Base-by-base conservation (phyloP, 2,329 filamentous ascomycete genomes). In the Diaporthe helianthi region DNA sequence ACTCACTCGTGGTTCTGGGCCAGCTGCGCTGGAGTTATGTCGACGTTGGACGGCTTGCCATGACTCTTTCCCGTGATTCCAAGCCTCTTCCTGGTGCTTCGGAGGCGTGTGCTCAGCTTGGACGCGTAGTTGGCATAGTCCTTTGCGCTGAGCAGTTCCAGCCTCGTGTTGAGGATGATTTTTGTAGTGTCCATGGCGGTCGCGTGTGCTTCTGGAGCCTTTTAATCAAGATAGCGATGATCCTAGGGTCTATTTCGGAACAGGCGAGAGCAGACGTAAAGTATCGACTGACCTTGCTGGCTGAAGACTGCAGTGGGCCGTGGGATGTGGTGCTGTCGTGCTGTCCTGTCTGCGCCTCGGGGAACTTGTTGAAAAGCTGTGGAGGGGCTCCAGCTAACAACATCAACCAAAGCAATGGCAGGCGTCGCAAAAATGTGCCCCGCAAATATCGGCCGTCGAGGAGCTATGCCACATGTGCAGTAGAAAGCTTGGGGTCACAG, bases 41-140 rank as follows among this genome's bases (percentile, higher is more conserved):
- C 83, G 44, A 86, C 82, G 79, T 92, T 94, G 74, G 89, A 86
- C 67, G 93, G 97, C 83, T 98, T 98, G 75, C 92, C 91, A 73
- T 93, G 91, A 82, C 93, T 95, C 80, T 90, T 92, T 58, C 93
- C 97, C 65, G 92, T 88, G 76, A 94, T 90, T 60, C 92, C 92
- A 67, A 98, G 87, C 83, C 93, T 95, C 85, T 92, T 95, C 78
- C 94, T 91, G 75, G 92, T 86, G 77, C 91, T 93, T 78, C 93
- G 91, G 70, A 99, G 86, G 77, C 93, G 91, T 78, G 93, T 92
- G 73, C 91, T 89, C 63, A 97, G 86, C 78, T 93, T 92, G 60
- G 85, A 84, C 76, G 94, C 91, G 80, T 98, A 98, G 69, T 91
- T 91, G 77, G 89, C 89, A 82, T 97, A 94, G 82, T 98, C 94